These are phyloP conservation scores for Emericellopsis terricola DNA, from an alignment of 495 filamentous ascomycete species.

Conservation along the genomic window DNA sequence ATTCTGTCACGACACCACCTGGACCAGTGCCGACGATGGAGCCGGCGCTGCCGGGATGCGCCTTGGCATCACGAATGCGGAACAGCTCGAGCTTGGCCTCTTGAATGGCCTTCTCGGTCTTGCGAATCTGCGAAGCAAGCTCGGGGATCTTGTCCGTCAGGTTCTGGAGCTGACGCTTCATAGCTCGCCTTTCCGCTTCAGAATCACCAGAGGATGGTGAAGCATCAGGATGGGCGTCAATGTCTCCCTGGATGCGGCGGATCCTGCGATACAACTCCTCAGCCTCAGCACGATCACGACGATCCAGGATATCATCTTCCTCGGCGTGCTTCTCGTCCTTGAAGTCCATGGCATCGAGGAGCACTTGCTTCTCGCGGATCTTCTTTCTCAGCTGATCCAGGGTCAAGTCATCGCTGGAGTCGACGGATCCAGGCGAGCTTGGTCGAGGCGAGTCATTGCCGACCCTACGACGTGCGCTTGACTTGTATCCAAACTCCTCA, in stretches of 20 bases:
- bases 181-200: constrained; percentile 64
- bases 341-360: constrained; percentile 96
- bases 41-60: constrained; percentile 65
- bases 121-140: constrained; percentile 78
- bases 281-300: constrained; percentile 76
- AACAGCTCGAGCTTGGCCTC: constrained; percentile 91
- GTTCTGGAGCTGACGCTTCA: constrained; percentile 77
- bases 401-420: constrained; percentile 60
- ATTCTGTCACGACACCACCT: constrained; percentile 80
- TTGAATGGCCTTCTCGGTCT: constrained; percentile 78
- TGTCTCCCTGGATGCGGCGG: constrained; percentile 88
- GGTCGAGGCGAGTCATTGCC: constrained; percentile 60
- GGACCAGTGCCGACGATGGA: constrained; percentile 85
- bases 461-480: constrained; percentile 77
- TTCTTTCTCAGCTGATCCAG: constrained; percentile 82
- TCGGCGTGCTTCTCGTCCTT: constrained; percentile 79
- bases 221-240: constrained; percentile 78
- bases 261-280: constrained; percentile 90
- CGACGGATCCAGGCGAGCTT: constrained; percentile 51
- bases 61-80: constrained; percentile 82
- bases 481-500: constrained; percentile 74
- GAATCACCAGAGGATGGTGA: constrained; percentile 55
- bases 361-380: constrained; percentile 83
- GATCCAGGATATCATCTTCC: constrained; percentile 82
- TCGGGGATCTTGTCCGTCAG: constrained; percentile 82